phyloP scores from a whole-genome alignment of 1,284 basidiomycete species.

The Tylopilus sp. region DNA sequence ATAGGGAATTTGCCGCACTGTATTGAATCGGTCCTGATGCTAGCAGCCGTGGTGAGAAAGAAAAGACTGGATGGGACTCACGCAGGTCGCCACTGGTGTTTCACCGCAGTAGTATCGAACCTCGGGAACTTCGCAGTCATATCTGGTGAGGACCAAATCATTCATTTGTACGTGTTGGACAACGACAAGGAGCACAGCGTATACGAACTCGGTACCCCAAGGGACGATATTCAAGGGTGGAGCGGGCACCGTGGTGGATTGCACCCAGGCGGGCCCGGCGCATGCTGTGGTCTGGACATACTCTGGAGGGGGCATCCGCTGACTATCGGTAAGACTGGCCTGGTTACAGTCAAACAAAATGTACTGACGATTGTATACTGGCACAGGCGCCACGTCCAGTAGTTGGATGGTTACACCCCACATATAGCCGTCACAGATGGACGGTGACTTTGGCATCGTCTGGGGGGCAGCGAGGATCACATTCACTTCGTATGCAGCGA shows the following conservation, averaged over 20 bases:
- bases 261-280: conserved; percentile 13
- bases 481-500: neutral
- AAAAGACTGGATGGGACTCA: conserved; percentile 5
- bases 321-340: neutral
- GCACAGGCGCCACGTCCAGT: neutral
- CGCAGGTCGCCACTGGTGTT: conserved; percentile 17
- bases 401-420: conserved; percentile 16
- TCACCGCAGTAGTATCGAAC: conserved; percentile 13
- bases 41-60: neutral
- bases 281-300: conserved; percentile 10
- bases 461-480: conserved; percentile 4
- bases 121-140: conserved; percentile 15
- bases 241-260: conserved; percentile 13
- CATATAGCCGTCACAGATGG: conserved; percentile 13
- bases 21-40: neutral
- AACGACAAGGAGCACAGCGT: neutral
- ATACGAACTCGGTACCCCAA: conserved; percentile 12
- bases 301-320: conserved; percentile 3
- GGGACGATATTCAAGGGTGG: conserved; percentile 16
- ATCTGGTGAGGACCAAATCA: conserved; percentile 8
- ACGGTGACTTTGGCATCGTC: neutral
- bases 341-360: neutral
- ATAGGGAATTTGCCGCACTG: conserved; percentile 15
- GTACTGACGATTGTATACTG: conserved; percentile 17
- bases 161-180: neutral